phyloP scores from a whole-genome alignment of 2,329 filamentous ascomycete species.

The Diaporthe citrichinensis region DNA sequence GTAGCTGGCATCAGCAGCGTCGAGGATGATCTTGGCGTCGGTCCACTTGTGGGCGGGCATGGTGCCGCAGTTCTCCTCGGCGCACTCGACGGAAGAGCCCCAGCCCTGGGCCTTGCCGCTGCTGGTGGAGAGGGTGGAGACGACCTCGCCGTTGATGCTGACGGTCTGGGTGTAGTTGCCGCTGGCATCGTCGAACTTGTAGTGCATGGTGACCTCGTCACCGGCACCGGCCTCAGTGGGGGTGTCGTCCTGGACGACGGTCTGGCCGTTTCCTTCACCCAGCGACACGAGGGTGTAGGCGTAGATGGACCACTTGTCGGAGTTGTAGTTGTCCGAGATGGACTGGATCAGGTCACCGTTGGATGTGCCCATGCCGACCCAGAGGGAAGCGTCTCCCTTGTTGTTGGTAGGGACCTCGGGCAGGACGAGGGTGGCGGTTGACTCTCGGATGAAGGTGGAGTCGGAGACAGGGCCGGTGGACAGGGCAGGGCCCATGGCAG shows the following conservation, averaged over 20 bases:
- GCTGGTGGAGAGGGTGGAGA: slow-evolving; percentile 61
- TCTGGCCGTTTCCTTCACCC: slow-evolving; percentile 6
- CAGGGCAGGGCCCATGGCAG: slow-evolving; percentile 55
- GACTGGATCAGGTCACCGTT: slow-evolving; percentile 63
- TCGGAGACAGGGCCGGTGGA: slow-evolving; percentile 59
- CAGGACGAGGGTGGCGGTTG: slow-evolving; percentile 59
- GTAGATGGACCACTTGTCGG: slow-evolving; percentile 56
- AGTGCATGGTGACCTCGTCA: slow-evolving; percentile 58
- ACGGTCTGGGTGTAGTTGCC: slow-evolving; percentile 58
- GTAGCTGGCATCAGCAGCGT: slow-evolving; percentile 37
- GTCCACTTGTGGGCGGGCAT: slow-evolving; percentile 40
- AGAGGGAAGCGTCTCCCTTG: slow-evolving; percentile 57
- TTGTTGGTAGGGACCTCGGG: slow-evolving; percentile 55
- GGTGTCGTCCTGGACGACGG: slow-evolving; percentile 48
- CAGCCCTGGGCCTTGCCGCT: slow-evolving; percentile 58
- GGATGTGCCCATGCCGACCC: slow-evolving; percentile 64
- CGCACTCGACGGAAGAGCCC: slow-evolving; percentile 69
- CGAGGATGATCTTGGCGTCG: slow-evolving; percentile 41
- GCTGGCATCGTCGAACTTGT: slow-evolving; percentile 50
- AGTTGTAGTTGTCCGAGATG: slow-evolving; percentile 55
- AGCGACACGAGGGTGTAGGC: slow-evolving; percentile 55
- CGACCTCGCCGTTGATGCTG: slow-evolving; percentile 49
- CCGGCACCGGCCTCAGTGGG: slow-evolving; percentile 45
- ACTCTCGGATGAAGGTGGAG: slow-evolving; percentile 58
- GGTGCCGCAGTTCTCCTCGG: slow-evolving; percentile 81